Evolutionary conservation across 305 asterid genomes (phyloP).

Genomic region (Fraxinus dipetala): DNA sequence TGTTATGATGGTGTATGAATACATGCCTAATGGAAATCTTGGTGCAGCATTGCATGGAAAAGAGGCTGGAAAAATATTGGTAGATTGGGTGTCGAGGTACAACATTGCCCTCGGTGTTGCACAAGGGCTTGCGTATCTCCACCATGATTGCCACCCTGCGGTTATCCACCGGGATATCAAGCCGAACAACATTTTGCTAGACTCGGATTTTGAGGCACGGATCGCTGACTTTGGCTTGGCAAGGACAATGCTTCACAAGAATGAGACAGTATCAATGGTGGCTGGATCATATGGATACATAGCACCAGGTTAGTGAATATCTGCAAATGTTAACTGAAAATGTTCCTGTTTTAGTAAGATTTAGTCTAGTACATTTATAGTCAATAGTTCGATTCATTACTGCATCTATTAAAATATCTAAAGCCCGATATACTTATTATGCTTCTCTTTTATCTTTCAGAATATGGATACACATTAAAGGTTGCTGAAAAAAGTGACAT

Average conservation of each 20-base stretch:
- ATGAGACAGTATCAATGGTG: conserved; percentile 71
- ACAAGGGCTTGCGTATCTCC: conserved; percentile 74
- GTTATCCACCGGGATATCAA: conserved; percentile 75
- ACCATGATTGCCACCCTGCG: conserved; percentile 76
- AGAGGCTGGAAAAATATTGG: conserved; percentile 41
- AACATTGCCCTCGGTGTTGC: conserved; percentile 78
- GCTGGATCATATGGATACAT: conserved; percentile 94
- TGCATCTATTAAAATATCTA: background rate
- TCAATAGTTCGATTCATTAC: background rate
- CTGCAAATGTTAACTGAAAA: background rate
- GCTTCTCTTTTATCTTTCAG: conserved; percentile 31
- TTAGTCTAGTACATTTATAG: background rate
- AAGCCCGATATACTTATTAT: background rate
- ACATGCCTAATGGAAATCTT: conserved; percentile 79
- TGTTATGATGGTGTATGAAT: conserved; percentile 65
- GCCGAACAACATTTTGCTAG: conserved; percentile 68
- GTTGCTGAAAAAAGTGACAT: conserved; percentile 82
- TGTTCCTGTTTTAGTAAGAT: background rate
- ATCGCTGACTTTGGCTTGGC: conserved; percentile 85
- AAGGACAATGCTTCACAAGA: conserved; percentile 59
- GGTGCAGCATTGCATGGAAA: conserved; percentile 65
- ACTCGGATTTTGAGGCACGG: conserved; percentile 60
- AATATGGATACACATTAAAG: conserved; percentile 77
- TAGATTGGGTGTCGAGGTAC: conserved; percentile 83
- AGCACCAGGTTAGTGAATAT: conserved; percentile 64